Conservation (phyloP, 768 basidiomycete genomes). For the Trametes cubensis region DNA sequence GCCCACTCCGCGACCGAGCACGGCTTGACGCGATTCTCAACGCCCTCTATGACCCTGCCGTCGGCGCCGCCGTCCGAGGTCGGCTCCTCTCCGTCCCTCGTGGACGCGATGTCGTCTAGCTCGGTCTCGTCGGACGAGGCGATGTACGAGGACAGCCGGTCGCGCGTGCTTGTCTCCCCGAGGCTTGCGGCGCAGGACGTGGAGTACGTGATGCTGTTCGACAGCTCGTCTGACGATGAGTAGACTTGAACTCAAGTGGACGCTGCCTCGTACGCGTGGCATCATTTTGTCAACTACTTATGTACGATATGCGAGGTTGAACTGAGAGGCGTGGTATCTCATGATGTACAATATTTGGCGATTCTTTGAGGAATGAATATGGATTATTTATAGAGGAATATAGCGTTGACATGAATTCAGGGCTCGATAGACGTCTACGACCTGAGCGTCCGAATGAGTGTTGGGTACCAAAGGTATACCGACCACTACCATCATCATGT, state of each 20-base stretch:
- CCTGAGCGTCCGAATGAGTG: no score
- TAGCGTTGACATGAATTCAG: no score
- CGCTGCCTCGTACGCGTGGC: not conserved
- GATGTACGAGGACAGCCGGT: conserved; percentile 62
- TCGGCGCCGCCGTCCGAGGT: conserved; percentile 35
- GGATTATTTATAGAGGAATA: not conserved
- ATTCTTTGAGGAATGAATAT: not conserved
- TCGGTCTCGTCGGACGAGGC: conserved; percentile 44
- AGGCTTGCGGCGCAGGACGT: conserved; percentile 34
- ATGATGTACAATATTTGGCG: conserved; percentile 1
- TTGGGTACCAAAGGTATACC: no score
- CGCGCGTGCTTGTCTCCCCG: conserved; percentile 38
- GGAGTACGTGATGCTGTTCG: conserved; percentile 77
- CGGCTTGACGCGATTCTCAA: conserved; percentile 16
- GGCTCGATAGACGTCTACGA: no score
- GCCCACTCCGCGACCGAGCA: conserved; percentile 26
- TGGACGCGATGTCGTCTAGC: conserved; percentile 59
- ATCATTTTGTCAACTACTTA: not conserved
- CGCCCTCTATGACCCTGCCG: conserved; percentile 27
- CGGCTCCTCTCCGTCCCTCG: conserved; percentile 55
- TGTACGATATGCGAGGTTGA: conserved; percentile 11
- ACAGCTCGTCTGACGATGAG: conserved; percentile 63
- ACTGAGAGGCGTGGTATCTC: not conserved
- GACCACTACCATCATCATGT: no score
- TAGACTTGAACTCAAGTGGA: conserved; percentile 10